A percentile compares a stretch with the other conserved stretches of the same genome.
phyloP scores from a whole-genome alignment of 2,329 filamentous ascomycete species.

The Nannizziopsis arthrosporioides region DNA sequence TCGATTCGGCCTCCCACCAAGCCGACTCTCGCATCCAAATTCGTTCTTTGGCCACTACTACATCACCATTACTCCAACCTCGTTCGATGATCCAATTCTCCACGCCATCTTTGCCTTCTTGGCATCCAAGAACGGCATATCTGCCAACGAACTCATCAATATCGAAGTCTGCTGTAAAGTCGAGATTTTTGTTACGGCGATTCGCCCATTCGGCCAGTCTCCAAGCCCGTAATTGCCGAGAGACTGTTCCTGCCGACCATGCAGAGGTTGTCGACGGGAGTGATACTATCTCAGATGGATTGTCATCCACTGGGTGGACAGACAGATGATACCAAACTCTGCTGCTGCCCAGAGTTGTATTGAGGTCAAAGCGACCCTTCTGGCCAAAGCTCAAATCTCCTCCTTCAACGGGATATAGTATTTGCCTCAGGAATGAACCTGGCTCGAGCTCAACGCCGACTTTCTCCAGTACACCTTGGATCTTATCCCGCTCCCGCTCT shows the following conservation, averaged over 20 bases:
- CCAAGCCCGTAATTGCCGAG: constrained; percentile 85
- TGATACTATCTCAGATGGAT: constrained; percentile 61
- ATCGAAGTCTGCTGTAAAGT: constrained; percentile 96
- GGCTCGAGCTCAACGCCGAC: constrained; percentile 69
- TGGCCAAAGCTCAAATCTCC: constrained; percentile 73
- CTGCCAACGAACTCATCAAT: constrained; percentile 79
- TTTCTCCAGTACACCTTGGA: constrained; percentile 75
- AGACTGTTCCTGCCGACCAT: constrained; percentile 89
- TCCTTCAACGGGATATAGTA: constrained; percentile 66
- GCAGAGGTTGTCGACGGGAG: constrained; percentile 61
- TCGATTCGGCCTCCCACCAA: constrained; percentile 96
- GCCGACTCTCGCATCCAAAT: constrained; percentile 90
- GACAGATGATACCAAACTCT: constrained; percentile 91
- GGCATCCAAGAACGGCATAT: constrained; percentile 72
- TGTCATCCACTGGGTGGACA: constrained; percentile 81
- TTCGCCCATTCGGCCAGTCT: constrained; percentile 94
- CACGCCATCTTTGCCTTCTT: constrained; percentile 81
- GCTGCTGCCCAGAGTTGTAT: constrained; percentile 64
- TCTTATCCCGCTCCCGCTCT: constrained; percentile 67
- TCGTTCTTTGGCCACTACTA: constrained; percentile 77
- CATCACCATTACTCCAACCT: constrained; percentile 96
- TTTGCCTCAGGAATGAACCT: constrained; percentile 67
- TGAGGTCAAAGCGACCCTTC: constrained; percentile 65
- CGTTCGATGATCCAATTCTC: constrained; percentile 89
- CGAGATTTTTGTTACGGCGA: constrained; percentile 74